Evolutionary conservation across 768 basidiomycete species (phyloP).

Genomic region (Rhizopogon sp.): DNA sequence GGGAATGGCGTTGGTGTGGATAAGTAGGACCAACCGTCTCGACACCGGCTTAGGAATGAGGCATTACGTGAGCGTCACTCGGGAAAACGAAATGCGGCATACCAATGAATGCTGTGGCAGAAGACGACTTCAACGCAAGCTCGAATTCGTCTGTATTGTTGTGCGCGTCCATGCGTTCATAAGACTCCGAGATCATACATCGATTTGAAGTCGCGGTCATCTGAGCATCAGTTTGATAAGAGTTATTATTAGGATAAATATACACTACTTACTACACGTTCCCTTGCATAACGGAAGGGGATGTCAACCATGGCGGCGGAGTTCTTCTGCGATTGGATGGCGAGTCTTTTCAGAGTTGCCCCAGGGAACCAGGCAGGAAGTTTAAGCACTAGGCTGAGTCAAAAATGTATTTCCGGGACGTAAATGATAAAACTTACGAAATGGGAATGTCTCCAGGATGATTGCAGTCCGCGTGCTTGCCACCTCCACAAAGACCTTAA

Average conservation of each 20-base stretch:
- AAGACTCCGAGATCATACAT: slow-evolving; percentile 27
- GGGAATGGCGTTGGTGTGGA: background rate
- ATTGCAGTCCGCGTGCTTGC: slow-evolving; percentile 21
- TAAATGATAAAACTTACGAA: slow-evolving; percentile 19
- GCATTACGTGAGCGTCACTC: slow-evolving; percentile 3
- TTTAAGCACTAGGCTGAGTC: slow-evolving; percentile 20
- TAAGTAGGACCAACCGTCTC: slow-evolving; percentile 18
- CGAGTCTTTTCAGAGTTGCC: slow-evolving; percentile 25
- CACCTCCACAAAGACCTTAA: slow-evolving; percentile 18
- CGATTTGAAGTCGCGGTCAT: slow-evolving; percentile 15
- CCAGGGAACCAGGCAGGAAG: slow-evolving; percentile 32
- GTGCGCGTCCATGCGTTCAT: slow-evolving; percentile 12
- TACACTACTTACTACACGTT: slow-evolving; percentile 15
- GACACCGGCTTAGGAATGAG: slow-evolving; percentile 19
- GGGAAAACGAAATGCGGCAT: slow-evolving; percentile 2
- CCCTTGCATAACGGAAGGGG: slow-evolving; percentile 24
- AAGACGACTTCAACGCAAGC: slow-evolving; percentile 23
- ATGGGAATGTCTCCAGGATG: slow-evolving; percentile 26
- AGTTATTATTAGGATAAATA: background rate
- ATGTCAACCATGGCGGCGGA: slow-evolving; percentile 23
- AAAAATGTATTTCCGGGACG: slow-evolving; percentile 2
- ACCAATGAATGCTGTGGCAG: slow-evolving; percentile 29
- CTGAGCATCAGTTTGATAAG: slow-evolving; percentile 5
- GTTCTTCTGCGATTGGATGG: slow-evolving; percentile 23
- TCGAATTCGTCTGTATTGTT: slow-evolving; percentile 18